A percentile compares a stretch with the other conserved stretches of the same genome.
Conservation (phyloP, 2,329 filamentous ascomycete species). For the Metarhizium robertsii region DNA sequence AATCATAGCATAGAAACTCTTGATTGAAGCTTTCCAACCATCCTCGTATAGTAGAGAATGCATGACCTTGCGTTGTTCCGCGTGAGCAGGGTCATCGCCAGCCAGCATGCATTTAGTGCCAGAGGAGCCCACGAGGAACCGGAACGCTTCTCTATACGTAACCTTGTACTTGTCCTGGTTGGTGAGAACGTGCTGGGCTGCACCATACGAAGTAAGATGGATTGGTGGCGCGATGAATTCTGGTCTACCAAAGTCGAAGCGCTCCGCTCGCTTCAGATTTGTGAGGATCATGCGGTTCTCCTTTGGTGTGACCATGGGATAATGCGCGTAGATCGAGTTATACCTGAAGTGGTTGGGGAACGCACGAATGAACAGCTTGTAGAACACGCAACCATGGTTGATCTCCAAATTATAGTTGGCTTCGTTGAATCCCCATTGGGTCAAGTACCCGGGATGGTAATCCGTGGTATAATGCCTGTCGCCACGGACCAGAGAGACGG, state of each 20-base stretch:
- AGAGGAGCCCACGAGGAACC: constrained; percentile 48
- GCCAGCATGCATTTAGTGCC: constrained; percentile 48
- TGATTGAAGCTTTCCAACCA: constrained; percentile 53
- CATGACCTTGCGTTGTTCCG: constrained; percentile 42
- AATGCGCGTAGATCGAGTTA: constrained; percentile 76
- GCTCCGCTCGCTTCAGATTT: constrained; percentile 53
- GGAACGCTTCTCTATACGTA: constrained; percentile 54
- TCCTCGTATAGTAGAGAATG: constrained; percentile 50
- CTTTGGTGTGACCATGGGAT: constrained; percentile 59
- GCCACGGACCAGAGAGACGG: constrained; percentile 67
- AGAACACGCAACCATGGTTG: constrained; percentile 76
- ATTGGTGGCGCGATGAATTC: constrained; percentile 37
- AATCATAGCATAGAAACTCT: constrained; percentile 56
- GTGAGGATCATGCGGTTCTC: constrained; percentile 66
- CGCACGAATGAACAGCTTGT: constrained; percentile 71
- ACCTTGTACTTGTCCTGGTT: constrained; percentile 53
- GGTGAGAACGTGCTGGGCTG: constrained; percentile 51
- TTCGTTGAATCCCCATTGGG: constrained; percentile 77
- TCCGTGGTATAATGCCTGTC: constrained; percentile 75
- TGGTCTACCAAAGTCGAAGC: constrained; percentile 63
- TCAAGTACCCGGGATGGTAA: constrained; percentile 63
- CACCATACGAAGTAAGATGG: constrained; percentile 51
- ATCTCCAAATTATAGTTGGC: constrained; percentile 62
- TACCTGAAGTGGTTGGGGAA: constrained; percentile 72
- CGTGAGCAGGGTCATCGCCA: constrained; percentile 37